phyloP scores from a whole-genome alignment of 495 filamentous ascomycete genomes.

The Thozetella sp. region DNA sequence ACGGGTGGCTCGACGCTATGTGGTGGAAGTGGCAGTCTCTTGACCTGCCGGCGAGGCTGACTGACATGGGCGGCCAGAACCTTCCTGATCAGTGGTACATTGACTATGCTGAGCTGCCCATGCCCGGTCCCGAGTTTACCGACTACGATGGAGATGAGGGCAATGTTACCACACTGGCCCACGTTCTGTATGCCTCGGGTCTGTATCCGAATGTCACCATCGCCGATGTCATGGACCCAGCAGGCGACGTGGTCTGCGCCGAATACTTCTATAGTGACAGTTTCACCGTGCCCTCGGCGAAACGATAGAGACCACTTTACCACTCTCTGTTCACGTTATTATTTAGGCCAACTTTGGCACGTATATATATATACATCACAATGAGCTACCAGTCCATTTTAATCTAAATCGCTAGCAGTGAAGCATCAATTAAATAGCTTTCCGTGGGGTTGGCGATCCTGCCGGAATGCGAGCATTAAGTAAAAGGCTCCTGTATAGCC shows the following conservation, averaged over 20 bases:
- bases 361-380: no score
- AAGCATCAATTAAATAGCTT: no score
- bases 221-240: neutral
- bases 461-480: no score
- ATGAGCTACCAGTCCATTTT: no score
- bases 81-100: neutral
- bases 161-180: neutral
- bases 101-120: neutral
- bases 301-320: no score
- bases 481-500: no score
- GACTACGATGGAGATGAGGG: neutral
- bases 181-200: neutral
- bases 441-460: no score
- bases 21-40: constrained; percentile 55
- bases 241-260: neutral
- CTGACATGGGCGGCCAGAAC: neutral
- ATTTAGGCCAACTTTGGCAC: no score
- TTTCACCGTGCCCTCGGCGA: neutral
- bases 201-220: neutral
- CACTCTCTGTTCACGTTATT: no score
- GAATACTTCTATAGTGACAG: neutral
- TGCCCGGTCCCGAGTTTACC: neutral
- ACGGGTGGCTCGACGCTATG: constrained; percentile 52
- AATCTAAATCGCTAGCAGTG: no score
- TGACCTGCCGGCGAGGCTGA: constrained; percentile 11